Evolutionary conservation across 2,329 filamentous ascomycete genomes (phyloP), one percentile per base, ranked within the genome.

Genomic region (Cercospora sp.): DNA sequence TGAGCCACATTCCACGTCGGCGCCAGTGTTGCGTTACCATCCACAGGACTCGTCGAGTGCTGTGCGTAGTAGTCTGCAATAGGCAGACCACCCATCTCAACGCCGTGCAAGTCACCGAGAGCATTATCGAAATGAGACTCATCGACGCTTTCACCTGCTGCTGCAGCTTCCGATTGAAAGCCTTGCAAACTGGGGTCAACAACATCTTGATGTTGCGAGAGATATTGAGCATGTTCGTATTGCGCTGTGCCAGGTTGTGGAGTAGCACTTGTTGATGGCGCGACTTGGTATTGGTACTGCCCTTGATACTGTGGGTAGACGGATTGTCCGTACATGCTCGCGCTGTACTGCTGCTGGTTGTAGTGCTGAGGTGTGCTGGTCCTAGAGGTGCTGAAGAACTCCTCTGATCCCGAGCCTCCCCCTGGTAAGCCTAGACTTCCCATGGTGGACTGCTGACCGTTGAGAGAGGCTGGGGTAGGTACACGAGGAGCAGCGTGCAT

Each of bases 401-500:
- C 73, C 21, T 78, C 75, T 1, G 60, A 53, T 10, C 63, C 67
- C 58, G 75, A 74, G n/a, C 74, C 73, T n/a, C 76, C 73, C 16
- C 76, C 74, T 4, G 77, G 77, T n/a, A 78, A 61, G n/a, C 77
- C 77, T 61, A 74, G 77, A 7, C 72, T 74, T 49, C 76, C 77
- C 21, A 77, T 69, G 49, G 62, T 57, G 0, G 73, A 71, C 32
- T 73, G 74, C 32, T 74, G 71, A n/a, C 68, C 70, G 43, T 71
- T 67, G 49, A 71, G 61, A 6, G 73, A 73, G n/a, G 55, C 70
- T 3, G 77, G 75, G 3, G 76, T 77, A 3, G 74, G 71, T 3
- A 72, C 71, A 18, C 75, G 72, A 43, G 67, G 67, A 6, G 73
- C 66, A 6, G 67, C 71, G 5, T 72, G 74, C 3, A 73, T 66